Evolutionary conservation across 805 yeast species (phyloP), one percentile per base, ranked within the genome.

Genomic region (Candida adriatica): DNA sequence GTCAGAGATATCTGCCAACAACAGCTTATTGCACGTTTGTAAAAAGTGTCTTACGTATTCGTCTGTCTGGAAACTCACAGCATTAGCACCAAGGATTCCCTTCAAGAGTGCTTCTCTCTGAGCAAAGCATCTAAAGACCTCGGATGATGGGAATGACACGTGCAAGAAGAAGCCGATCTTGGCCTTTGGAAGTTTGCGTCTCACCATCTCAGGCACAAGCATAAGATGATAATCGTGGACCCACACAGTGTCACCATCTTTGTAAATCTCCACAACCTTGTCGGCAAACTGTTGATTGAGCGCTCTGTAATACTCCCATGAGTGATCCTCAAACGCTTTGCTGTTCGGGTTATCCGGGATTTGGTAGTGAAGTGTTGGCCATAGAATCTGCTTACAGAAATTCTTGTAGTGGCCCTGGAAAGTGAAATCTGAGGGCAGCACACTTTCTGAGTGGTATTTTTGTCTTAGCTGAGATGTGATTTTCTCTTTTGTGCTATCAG

Each of bases 281-380:
- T 87, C 83, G 0, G 97, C 96, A 48, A 88, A 70, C 27, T 71
- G 55, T 53, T 79, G 85, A 49, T 92, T 92, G 40, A 90, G 66
- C 2, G 65, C 59, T 43, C 73, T 75, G 56, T 90, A 90, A 50
- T 80, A 79, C 16, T 75, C 75, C 95, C 96, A 90, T 1, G 96
- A 85, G 53, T 87, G 94, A 43, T 85, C 96, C 56, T 90, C 96
- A 57, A 90, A 92, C 0, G 94, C 95, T 55, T 87, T 87, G 2
- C 94, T 79, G 45, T 82, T 84, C 31, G 96, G 94, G 51, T 88
- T 79, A 56, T 92, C 97, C 0, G 97, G 97, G 23, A 90, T 84
- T 56, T 90, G 96, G 53, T 92, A 92, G 33, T 76, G 84, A 41
- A 92, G 68, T 2, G 96, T 85, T 19, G 98, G 98, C 97, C 97